These are phyloP conservation scores for Edaphochlamys debaryana DNA, from an alignment of 139 green algal species.

Conservation along the genomic window DNA sequence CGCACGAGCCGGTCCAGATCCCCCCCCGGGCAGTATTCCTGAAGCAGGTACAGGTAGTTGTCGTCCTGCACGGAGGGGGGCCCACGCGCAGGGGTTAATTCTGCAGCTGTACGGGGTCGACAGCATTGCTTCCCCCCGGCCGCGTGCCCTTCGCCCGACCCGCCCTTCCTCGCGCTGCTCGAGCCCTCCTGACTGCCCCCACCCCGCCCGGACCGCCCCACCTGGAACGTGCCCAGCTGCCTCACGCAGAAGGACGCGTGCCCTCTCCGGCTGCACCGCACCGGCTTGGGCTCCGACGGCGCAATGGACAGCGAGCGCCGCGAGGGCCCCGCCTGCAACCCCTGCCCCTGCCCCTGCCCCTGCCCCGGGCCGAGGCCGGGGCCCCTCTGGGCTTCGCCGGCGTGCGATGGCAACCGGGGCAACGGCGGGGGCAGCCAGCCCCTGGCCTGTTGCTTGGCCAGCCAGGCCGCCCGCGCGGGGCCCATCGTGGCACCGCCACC, in stretches of 20 bases:
- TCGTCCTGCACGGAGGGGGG: neutral
- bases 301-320: too few species aligned
- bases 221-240: conserved; percentile 37
- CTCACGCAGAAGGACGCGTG: neutral
- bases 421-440: neutral
- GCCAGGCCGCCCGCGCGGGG: neutral
- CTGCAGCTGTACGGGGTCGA: neutral
- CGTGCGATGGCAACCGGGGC: neutral
- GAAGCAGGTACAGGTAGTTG: conserved; percentile 34
- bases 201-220: neutral
- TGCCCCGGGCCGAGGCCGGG: too few species aligned
- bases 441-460: conserved; percentile 12
- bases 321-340: neutral
- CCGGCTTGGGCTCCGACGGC: too few species aligned
- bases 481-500: neutral
- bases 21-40: conserved; percentile 34
- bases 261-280: too few species aligned
- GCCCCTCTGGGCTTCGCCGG: too few species aligned
- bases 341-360: neutral
- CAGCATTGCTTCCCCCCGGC: too few species aligned
- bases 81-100: neutral
- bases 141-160: too few species aligned
- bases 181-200: too few species aligned
- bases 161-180: too few species aligned
- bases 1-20: conserved; percentile 35